Base-by-base conservation (phyloP, 148 eudicot species). In the Silene conica region DNA sequence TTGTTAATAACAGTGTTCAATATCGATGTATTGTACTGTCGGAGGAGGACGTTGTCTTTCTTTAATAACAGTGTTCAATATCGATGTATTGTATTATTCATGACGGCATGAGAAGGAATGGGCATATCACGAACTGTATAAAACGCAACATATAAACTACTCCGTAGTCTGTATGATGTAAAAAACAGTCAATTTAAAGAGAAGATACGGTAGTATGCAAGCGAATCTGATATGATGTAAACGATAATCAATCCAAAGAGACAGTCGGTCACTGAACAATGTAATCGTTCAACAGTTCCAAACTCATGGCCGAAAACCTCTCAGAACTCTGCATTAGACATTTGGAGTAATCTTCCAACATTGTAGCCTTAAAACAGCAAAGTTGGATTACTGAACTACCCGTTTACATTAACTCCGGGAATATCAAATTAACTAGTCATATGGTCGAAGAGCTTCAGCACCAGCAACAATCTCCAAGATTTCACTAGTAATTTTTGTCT, bases 381-480 rank as follows among this genome's bases (percentile, higher is more conserved):
- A 4, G 43, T 15, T 7, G 9, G 19, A 15, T 26, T 28, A 63
- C 13, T 31, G 43, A 28, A 31, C 3, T 31, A 15, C 34, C 34
- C 16, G 67, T 63, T 63, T 63, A 31, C 67, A 15, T 5, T 62
- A 8, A 26, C 63, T 59, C 64, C 11, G 28, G 28, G 10, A 23
- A 8, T 21, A 22, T 2, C 3, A 6, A 34, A 64, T 22, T 22
- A 72, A 13, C 76, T 78, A 72, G 73, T 78, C 67, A 57, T 31
- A 58, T 2, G 76, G 48, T 60, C 54, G 63, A 63, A 84, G 80
- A 69, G 85, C 81, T 76, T 86, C 86, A 55, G 87, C 85, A 23
- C 89, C 89, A 52, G 85, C 80, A 73, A 84, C 84, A 80, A 86
- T 86, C 87, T 86, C 87, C 69, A 86, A 73, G 28, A 86, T 69